A percentile compares a stretch with the other conserved stretches of the same genome.
phyloP scores from a whole-genome alignment of 768 basidiomycete species.

The Trametes sanguinea region DNA sequence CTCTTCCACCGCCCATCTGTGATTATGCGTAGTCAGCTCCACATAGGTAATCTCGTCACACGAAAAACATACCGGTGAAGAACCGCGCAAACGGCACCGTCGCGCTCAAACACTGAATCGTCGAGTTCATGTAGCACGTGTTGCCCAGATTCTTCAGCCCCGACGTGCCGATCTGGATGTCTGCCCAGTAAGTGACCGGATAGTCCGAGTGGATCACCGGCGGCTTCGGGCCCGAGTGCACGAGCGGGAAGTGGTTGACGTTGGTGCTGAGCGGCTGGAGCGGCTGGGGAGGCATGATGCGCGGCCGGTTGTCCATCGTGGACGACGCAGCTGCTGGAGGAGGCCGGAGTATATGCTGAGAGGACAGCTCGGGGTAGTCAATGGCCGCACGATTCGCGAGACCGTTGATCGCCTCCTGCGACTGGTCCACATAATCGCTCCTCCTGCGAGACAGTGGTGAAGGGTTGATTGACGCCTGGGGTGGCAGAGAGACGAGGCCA shows the following conservation, averaged over 20 bases:
- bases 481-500: conserved; percentile 60
- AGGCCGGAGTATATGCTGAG: conserved; percentile 66
- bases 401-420: conserved; percentile 59
- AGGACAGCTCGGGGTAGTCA: conserved; percentile 77
- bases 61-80: conserved; percentile 66
- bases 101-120: conserved; percentile 93
- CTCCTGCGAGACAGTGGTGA: conserved; percentile 70
- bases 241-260: conserved; percentile 39
- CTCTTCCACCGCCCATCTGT: conserved; percentile 78
- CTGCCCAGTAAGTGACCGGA: conserved; percentile 82
- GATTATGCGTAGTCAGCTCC: not conserved
- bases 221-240: conserved; percentile 48
- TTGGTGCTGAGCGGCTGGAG: conserved; percentile 26
- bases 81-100: conserved; percentile 92
- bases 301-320: conserved; percentile 65
- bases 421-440: conserved; percentile 81
- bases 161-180: conserved; percentile 73
- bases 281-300: conserved; percentile 37
- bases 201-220: conserved; percentile 76
- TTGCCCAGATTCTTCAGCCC: conserved; percentile 95
- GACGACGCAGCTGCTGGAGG: conserved; percentile 79
- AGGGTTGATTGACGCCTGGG: conserved; percentile 83
- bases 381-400: conserved; percentile 55
- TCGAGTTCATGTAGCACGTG: conserved; percentile 99
- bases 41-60: not conserved